Conservation (phyloP, 2,329 filamentous ascomycete genomes). For the Fusarium devonianum region DNA sequence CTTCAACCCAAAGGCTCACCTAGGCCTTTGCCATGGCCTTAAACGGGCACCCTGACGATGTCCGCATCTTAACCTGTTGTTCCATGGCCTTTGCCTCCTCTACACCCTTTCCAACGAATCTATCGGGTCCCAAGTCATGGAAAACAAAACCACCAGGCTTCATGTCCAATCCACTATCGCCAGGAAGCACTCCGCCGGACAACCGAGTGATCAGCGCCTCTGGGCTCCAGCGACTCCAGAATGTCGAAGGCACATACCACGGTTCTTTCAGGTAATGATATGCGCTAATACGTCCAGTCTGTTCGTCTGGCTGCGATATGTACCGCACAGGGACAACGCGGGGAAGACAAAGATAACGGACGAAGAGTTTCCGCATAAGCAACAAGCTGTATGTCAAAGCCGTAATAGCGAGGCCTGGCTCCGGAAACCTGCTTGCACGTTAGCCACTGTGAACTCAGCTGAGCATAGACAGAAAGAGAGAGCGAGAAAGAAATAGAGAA, state of each 20-base stretch:
- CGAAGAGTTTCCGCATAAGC: conserved; percentile 58
- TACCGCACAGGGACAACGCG: conserved; percentile 53
- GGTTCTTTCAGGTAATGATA: conserved; percentile 66
- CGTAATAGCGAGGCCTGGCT: conserved; percentile 50
- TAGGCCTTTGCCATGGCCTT: conserved; percentile 1
- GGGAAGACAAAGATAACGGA: conserved; percentile 68
- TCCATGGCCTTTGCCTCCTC: conserved; percentile 48
- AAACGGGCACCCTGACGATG: conserved; percentile 56
- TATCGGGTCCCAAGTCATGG: conserved; percentile 68
- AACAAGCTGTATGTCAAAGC: conserved; percentile 57
- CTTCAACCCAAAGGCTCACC: too few relatives aligned
- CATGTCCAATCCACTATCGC: conserved; percentile 48
- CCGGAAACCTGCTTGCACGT: conserved; percentile 49
- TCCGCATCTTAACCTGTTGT: conserved; percentile 43
- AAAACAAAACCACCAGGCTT: conserved; percentile 61
- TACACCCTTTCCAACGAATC: conserved; percentile 59
- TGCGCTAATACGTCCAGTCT: conserved; percentile 60
- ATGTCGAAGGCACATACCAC: conserved; percentile 67
- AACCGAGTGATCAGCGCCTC: conserved; percentile 56
- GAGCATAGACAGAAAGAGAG: too few relatives aligned
- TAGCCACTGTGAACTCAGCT: conserved; percentile 11
- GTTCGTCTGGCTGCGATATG: conserved; percentile 58
- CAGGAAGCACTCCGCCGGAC: conserved; percentile 56
- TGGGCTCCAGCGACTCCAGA: conserved; percentile 69
- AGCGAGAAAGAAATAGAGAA: too few relatives aligned